phyloP scores from a whole-genome alignment of 2,329 filamentous ascomycete genomes.

The Calonectria naviculata region DNA sequence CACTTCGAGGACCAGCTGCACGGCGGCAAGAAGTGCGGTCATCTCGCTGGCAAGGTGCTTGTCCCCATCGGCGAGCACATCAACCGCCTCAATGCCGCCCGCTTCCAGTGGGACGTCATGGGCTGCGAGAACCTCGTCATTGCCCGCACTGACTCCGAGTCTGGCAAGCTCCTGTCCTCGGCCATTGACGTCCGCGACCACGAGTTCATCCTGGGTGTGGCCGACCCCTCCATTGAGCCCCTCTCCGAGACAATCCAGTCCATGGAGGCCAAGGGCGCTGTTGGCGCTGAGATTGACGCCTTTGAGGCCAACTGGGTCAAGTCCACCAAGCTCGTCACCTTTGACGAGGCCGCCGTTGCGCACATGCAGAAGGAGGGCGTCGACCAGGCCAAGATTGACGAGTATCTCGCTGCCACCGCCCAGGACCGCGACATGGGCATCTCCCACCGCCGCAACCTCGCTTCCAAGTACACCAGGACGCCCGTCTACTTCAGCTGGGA shows the following conservation, averaged over 20 bases:
- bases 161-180: constrained; percentile 88
- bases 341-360: constrained; percentile 87
- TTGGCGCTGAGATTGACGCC: constrained; percentile 82
- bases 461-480: constrained; percentile 72
- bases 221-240: constrained; percentile 78
- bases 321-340: constrained; percentile 84
- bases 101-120: constrained; percentile 99
- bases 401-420: constrained; percentile 72
- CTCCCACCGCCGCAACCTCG: constrained; percentile 79
- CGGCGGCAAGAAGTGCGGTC: constrained; percentile 98
- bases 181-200: constrained; percentile 95
- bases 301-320: constrained; percentile 93
- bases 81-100: constrained; percentile 89
- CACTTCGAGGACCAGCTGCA: constrained; percentile 99
- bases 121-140: constrained; percentile 94
- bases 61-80: constrained; percentile 96
- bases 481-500: constrained; percentile 91
- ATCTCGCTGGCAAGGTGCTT: constrained; percentile 94
- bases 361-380: constrained; percentile 78
- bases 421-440: constrained; percentile 81
- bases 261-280: constrained; percentile 86
- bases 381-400: constrained; percentile 70
- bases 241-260: constrained; percentile 89
- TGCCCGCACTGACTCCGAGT: constrained; percentile 95
- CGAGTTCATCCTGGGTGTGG: constrained; percentile 93